A percentile compares a stretch with the other conserved stretches of the same genome.
Evolutionary conservation across 805 yeast species (phyloP).

Genomic region (Lachancea lanzarotensis): DNA sequence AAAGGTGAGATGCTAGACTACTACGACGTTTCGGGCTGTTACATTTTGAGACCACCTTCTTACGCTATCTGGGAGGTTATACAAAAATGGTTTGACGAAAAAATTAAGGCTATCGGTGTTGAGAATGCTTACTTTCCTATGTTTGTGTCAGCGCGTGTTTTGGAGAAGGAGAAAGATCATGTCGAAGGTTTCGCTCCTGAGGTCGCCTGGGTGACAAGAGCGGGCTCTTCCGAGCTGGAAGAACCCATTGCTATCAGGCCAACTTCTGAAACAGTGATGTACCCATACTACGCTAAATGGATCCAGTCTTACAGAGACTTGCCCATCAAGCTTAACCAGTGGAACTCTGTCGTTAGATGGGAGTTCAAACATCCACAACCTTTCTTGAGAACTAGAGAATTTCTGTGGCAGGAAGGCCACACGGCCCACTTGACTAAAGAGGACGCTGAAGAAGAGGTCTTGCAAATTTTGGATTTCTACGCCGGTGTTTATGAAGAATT

Average conservation of each 20-base stretch:
- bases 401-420: constrained; percentile 99
- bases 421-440: constrained; percentile 87
- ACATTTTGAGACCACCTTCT: constrained; percentile 93
- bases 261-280: constrained; percentile 99
- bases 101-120: constrained; percentile 85
- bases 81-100: constrained; percentile 75
- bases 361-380: constrained; percentile 99
- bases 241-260: constrained; percentile 99
- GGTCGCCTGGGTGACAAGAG: constrained; percentile 99
- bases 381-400: constrained; percentile 96
- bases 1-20: constrained; percentile 98
- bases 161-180: constrained; percentile 97
- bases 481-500: constrained; percentile 80
- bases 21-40: constrained; percentile 98
- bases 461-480: constrained; percentile 80
- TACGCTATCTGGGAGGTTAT: constrained; percentile 92
- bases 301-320: constrained; percentile 96
- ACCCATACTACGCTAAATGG: constrained; percentile 99
- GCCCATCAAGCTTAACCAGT: constrained; percentile 93
- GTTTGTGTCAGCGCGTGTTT: constrained; percentile 89
- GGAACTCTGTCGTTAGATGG: constrained; percentile 99
- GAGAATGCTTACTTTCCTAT: constrained; percentile 96
- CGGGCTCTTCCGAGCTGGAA: constrained; percentile 89
- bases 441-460: constrained; percentile 78
- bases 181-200: constrained; percentile 99